Conservation (phyloP, 2,329 filamentous ascomycete genomes). For the Shiraia bambusicola region DNA sequence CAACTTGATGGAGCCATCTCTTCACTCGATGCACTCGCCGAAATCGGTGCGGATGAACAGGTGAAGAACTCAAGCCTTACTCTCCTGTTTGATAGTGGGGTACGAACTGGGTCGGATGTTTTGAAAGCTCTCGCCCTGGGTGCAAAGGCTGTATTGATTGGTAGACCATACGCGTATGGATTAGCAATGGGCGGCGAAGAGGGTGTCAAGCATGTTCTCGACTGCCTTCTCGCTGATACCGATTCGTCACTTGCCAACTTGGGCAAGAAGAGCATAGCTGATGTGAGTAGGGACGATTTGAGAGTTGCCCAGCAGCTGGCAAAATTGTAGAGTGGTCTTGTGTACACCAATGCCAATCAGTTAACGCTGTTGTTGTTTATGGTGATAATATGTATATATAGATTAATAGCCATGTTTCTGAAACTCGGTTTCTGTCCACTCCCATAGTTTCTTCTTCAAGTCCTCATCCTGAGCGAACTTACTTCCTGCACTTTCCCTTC, state of each 20-base stretch:
- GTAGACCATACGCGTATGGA: conserved; percentile 42
- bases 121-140: conserved; percentile 43
- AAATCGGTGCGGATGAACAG: conserved; percentile 38
- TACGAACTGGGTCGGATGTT: conserved; percentile 40
- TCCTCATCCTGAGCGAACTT: conserved; percentile 30
- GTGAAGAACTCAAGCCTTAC: conserved; percentile 35
- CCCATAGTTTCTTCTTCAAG: conserved; percentile 42
- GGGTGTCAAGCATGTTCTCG: conserved; percentile 42
- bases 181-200: conserved; percentile 42
- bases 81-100: conserved; percentile 41
- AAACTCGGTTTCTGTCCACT: conserved; percentile 42
- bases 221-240: conserved; percentile 36
- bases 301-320: conserved; percentile 27
- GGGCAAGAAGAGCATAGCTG: conserved; percentile 31
- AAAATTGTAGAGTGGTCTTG: conserved; percentile 25
- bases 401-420: conserved; percentile 33
- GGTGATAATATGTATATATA: neutral
- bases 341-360: neutral
- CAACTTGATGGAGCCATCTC: conserved; percentile 41
- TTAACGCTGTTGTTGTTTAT: neutral
- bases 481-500: conserved; percentile 25
- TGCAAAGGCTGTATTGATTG: conserved; percentile 40
- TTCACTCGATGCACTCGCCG: conserved; percentile 38
- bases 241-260: conserved; percentile 39
- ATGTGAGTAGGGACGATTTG: conserved; percentile 32